Percentiles rank a stretch among this genome's conserved stretches.
Conservation (phyloP, 2,329 filamentous ascomycete genomes). For the Nothophaeocryptopus gaeumannii region DNA sequence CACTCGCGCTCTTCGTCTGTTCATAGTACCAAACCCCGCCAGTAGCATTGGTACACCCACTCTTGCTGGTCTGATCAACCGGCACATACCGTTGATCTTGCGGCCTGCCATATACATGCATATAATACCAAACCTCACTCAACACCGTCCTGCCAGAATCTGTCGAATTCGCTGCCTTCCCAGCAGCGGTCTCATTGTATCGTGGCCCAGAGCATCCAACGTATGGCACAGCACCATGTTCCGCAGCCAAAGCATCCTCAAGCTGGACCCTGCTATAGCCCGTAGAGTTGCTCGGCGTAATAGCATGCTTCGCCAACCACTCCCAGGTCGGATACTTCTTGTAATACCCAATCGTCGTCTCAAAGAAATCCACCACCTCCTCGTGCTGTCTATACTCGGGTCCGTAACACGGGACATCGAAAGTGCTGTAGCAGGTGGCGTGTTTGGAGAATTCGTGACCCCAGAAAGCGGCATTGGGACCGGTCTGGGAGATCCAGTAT, state of each 20-base stretch:
- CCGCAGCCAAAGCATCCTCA: slow-evolving; percentile 49
- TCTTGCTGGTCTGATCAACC: slow-evolving; percentile 49
- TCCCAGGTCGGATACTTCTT: slow-evolving; percentile 57
- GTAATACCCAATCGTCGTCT: slow-evolving; percentile 59
- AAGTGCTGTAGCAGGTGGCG: slow-evolving; percentile 62
- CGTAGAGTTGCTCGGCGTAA: slow-evolving; percentile 59
- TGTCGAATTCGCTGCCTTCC: slow-evolving; percentile 45
- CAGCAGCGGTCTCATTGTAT: slow-evolving; percentile 60
- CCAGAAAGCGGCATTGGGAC: slow-evolving; percentile 61
- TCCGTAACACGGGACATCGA: slow-evolving; percentile 64
- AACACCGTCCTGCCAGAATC: slow-evolving; percentile 59
- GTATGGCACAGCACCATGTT: slow-evolving; percentile 57
- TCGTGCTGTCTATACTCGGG: slow-evolving; percentile 55
- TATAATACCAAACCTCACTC: slow-evolving; percentile 66
- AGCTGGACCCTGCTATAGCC: slow-evolving; percentile 55
- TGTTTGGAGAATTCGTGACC: slow-evolving; percentile 37
- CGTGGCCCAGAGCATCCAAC: slow-evolving; percentile 60
- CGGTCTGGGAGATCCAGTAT: slow-evolving; percentile 60
- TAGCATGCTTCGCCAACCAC: slow-evolving; percentile 56
- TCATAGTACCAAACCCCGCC: slow-evolving; percentile 57
- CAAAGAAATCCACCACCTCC: slow-evolving; percentile 63
- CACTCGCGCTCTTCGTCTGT: slow-evolving; percentile 35
- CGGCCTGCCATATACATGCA: slow-evolving; percentile 57
- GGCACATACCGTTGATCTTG: slow-evolving; percentile 52
- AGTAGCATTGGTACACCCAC: slow-evolving; percentile 55